Percentiles rank a stretch among this genome's conserved stretches.
Evolutionary conservation across 495 filamentous ascomycete species (phyloP).

Genomic region (Penicillium longicatenatum): DNA sequence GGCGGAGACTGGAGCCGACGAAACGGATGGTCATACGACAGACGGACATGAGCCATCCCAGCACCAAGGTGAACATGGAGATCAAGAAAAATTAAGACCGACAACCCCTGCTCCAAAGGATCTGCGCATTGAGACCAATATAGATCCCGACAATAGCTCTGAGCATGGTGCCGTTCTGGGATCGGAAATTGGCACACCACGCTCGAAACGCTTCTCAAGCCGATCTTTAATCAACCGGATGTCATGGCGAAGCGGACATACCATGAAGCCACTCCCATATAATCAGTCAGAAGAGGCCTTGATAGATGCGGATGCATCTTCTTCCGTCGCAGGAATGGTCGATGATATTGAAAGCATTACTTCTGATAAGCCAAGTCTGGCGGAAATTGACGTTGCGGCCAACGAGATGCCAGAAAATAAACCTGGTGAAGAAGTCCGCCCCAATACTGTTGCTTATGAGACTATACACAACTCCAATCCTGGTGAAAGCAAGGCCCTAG

Average conservation of each 20-base stretch:
- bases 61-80: not conserved
- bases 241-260: conserved; percentile 19
- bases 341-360: conserved; percentile 27
- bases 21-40: conserved; percentile 9
- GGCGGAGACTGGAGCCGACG: conserved; percentile 12
- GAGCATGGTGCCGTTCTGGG: conserved; percentile 41
- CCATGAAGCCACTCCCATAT: conserved; percentile 8
- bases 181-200: conserved; percentile 34
- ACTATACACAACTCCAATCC: not conserved
- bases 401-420: not conserved
- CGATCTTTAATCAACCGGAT: conserved; percentile 21
- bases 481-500: not conserved
- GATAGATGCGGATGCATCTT: conserved; percentile 25
- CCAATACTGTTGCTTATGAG: not conserved
- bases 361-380: conserved; percentile 27
- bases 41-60: not conserved
- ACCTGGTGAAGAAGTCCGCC: not conserved
- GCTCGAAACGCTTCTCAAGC: conserved; percentile 34
- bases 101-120: conserved; percentile 1
- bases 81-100: not conserved
- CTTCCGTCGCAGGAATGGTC: conserved; percentile 28
- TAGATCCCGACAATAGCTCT: conserved; percentile 34
- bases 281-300: conserved; percentile 34
- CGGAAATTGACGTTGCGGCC: not conserved
- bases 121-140: conserved; percentile 8